phyloP scores from a whole-genome alignment of 2,329 filamentous ascomycete genomes.

The Thermothelomyces thermophilus region DNA sequence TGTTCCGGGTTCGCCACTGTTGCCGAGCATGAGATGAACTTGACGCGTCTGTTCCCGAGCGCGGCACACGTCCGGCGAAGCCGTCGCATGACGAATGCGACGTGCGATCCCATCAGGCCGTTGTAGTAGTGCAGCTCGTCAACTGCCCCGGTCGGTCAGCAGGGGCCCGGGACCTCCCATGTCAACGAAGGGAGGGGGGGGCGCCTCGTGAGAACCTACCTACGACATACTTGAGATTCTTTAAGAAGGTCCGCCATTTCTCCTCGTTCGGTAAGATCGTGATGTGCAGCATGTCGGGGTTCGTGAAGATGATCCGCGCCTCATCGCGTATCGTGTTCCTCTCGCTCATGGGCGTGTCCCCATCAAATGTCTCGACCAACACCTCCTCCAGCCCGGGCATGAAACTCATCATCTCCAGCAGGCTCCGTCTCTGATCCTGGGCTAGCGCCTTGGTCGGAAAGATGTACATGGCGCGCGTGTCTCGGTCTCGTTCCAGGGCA shows the following conservation, averaged over 20 bases:
- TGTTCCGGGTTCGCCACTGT: slow-evolving; percentile 88
- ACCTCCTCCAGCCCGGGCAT: slow-evolving; percentile 70
- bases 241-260: slow-evolving; percentile 79
- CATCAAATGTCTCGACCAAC: slow-evolving; percentile 90
- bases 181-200: not conserved
- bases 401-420: slow-evolving; percentile 76
- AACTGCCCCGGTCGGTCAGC: slow-evolving; percentile 34
- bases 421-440: slow-evolving; percentile 84
- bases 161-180: too few relatives aligned
- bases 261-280: slow-evolving; percentile 90
- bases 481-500: slow-evolving; percentile 68
- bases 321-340: slow-evolving; percentile 78
- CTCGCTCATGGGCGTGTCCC: slow-evolving; percentile 78
- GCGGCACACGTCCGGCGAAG: slow-evolving; percentile 83
- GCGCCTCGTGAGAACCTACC: too few relatives aligned
- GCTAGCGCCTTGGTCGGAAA: slow-evolving; percentile 96
- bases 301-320: slow-evolving; percentile 91
- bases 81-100: slow-evolving; percentile 90
- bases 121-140: slow-evolving; percentile 96
- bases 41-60: slow-evolving; percentile 76
- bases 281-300: slow-evolving; percentile 95
- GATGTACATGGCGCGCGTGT: slow-evolving; percentile 89
- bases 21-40: slow-evolving; percentile 92
- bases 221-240: slow-evolving; percentile 85
- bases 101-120: slow-evolving; percentile 85